Base-by-base conservation (phyloP, 176 grass and related monocot genomes). In the Eleusine indica region DNA sequence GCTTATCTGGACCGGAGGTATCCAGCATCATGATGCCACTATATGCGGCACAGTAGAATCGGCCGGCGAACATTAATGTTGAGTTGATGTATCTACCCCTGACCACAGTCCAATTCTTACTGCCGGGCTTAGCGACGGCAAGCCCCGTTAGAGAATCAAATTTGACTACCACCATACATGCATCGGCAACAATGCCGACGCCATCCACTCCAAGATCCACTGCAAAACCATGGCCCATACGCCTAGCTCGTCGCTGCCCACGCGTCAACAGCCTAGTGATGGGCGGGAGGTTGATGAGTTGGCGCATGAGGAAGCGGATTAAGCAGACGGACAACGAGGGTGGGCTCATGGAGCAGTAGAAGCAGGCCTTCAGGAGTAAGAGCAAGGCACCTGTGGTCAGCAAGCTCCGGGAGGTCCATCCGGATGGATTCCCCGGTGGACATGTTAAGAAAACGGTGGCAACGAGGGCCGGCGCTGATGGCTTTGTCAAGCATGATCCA, bases 401-500 rank as follows among this genome's bases (percentile, higher is more conserved):
- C 74, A 37, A 61, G 74, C 18, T 76, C 73, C 18, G 53, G 73
- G 35, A 76, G 35, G 53, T 76, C 54, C 12, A 5, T 62, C 2
- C n/a, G 21, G 56, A 62, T 28, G 54, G 38, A 77, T 21, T 62
- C 54, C 35, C 74, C 54, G 9, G 74, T 62, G 18, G 32, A 41
- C 9, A 74, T 53, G 74, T 60, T 60, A 10, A 76, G 74, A 53
- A 74, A 74, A 17, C 72, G 48, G 48, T 32, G 72, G 29, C 72
- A 2, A 1, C 15, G 29, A 21, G 19, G 1, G 39, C 3, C 16
- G 28, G 3, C 44, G 0, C 8, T 8, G 37, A 3, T 8, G 54
- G 54, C 38, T 38, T 61, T 62, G 74, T 62, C 74, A 13, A 77
- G 54, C 74, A 62, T 77, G 54, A 77, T 43, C 74, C 56, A 62